Conservation (phyloP, 2,329 filamentous ascomycete species). For the Microascus cirrosus region DNA sequence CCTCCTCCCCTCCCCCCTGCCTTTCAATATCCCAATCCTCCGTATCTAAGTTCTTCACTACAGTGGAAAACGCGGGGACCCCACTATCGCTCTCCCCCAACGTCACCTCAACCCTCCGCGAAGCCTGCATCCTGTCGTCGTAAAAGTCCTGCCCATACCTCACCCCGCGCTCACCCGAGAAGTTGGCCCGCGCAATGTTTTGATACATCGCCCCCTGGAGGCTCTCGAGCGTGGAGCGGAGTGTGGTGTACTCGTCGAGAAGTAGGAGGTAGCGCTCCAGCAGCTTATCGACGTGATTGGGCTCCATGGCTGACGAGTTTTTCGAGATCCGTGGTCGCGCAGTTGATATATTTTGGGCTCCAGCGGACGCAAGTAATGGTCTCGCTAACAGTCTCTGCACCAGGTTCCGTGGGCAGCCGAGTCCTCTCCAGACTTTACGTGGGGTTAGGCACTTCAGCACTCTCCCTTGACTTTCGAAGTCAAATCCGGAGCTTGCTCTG, state of each 20-base stretch:
- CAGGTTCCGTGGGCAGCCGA: too few relatives aligned
- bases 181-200: constrained; percentile 64
- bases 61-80: background rate
- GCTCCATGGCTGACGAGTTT: background rate
- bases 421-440: background rate
- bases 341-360: background rate
- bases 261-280: constrained; percentile 55
- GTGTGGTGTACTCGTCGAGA: constrained; percentile 54
- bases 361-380: too few relatives aligned
- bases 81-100: constrained; percentile 5
- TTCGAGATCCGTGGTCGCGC: background rate
- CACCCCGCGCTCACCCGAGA: constrained; percentile 49
- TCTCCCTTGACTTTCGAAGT: background rate
- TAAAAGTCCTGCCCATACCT: constrained; percentile 62
- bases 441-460: background rate
- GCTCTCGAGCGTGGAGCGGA: constrained; percentile 40
- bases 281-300: constrained; percentile 45
- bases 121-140: constrained; percentile 61
- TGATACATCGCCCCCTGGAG: constrained; percentile 46
- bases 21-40: background rate
- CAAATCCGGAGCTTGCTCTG: background rate
- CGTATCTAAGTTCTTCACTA: background rate
- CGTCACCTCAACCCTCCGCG: constrained; percentile 17
- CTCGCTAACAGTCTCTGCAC: too few relatives aligned
- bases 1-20: constrained; percentile 6